Percentiles rank a stretch among this genome's conserved stretches.
Evolutionary conservation across 23 red algal genomes (phyloP).

Genomic region (Cyanidioschyzon merolae): DNA sequence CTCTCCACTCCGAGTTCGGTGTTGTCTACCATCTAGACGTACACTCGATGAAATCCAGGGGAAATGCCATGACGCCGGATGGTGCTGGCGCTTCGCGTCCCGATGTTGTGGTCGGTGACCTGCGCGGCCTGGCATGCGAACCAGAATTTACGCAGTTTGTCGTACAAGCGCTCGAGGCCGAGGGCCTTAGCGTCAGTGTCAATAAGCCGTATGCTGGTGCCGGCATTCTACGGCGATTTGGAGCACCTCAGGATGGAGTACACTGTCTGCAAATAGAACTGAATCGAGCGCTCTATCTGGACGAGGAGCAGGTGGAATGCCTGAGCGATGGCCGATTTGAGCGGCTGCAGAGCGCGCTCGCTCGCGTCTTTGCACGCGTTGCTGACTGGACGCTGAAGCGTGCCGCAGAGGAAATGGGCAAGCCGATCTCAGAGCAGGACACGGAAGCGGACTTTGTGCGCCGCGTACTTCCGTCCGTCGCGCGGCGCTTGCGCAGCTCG

Average conservation of each 20-base stretch:
- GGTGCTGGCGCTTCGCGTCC: constrained; percentile 13
- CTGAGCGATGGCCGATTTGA: constrained; percentile 16
- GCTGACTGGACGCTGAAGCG: constrained; percentile 7
- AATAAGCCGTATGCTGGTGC: constrained; percentile 32
- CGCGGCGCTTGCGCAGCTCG: not conserved
- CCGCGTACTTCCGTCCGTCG: constrained; percentile 2
- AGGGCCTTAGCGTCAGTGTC: constrained; percentile 14
- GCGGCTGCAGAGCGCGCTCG: constrained; percentile 9
- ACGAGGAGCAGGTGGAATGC: constrained; percentile 29
- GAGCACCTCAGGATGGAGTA: constrained; percentile 17
- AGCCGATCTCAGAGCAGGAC: not conserved
- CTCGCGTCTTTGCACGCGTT: constrained; percentile 14
- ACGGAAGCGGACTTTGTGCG: not conserved
- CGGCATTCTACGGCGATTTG: constrained; percentile 24
- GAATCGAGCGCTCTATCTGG: constrained; percentile 27
- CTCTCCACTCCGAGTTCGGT: constrained; percentile 20
- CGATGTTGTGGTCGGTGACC: constrained; percentile 29
- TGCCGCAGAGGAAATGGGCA: not conserved
- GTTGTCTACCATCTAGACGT: constrained; percentile 26
- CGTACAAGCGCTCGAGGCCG: constrained; percentile 20
- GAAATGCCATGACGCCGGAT: constrained; percentile 30
- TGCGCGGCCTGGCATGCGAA: constrained; percentile 16
- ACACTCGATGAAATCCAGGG: constrained; percentile 31
- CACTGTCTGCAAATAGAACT: constrained; percentile 31
- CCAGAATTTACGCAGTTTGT: constrained; percentile 28